Evolutionary conservation across 2,329 filamentous ascomycete genomes (phyloP).

Genomic region (Ceratocystis lukuohia): DNA sequence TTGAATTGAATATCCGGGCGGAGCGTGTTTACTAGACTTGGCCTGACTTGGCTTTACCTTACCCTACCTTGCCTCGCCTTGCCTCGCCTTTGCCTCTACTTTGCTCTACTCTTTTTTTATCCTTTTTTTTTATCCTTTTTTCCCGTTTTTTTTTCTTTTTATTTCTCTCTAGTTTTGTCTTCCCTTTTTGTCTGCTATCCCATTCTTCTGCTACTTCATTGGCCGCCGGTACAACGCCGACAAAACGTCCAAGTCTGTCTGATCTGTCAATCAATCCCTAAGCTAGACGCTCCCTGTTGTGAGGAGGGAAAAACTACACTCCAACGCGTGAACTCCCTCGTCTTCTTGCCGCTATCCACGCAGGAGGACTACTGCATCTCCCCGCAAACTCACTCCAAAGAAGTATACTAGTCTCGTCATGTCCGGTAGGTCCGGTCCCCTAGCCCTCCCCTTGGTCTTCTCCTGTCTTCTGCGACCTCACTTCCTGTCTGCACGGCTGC

Average conservation of each 20-base stretch:
- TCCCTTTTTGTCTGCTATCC: neutral
- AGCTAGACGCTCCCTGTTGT: neutral
- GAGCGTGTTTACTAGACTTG: neutral
- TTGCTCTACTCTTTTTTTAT: neutral
- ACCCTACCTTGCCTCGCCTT: no score
- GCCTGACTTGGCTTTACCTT: no score
- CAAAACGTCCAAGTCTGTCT: neutral
- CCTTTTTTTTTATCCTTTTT: neutral
- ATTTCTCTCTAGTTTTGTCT: neutral
- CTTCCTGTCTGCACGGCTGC: neutral
- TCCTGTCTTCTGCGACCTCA: neutral
- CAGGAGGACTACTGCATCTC: neutral
- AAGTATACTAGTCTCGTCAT: neutral
- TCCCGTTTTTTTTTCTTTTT: neutral
- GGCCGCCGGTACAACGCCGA: neutral
- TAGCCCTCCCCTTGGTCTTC: neutral
- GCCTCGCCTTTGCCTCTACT: no score
- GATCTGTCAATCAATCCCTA: neutral
- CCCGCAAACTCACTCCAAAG: neutral
- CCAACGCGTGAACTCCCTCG: neutral
- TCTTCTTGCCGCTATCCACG: neutral
- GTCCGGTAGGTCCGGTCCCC: neutral
- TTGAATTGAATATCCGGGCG: slow-evolving; percentile 3
- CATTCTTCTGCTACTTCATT: neutral
- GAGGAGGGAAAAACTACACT: neutral